Base-by-base conservation (phyloP, 495 filamentous ascomycete genomes). In the Tuber aestivum region DNA sequence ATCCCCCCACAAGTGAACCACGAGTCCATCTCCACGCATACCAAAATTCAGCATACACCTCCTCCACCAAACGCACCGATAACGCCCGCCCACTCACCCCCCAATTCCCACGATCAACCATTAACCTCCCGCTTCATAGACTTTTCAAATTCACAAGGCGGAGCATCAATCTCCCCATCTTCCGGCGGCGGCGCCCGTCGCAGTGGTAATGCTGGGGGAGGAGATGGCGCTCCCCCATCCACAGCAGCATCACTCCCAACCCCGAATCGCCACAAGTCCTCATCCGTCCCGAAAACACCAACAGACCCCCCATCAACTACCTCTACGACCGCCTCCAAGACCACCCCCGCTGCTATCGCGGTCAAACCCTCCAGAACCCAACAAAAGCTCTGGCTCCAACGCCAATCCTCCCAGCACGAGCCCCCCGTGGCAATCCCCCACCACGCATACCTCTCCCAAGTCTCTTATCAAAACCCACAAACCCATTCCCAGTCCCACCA, bases 361-460 rank as follows among this genome's bases (percentile, higher is more conserved):
- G 74, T 74, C 35, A 41, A 78, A 38, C 78, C 81, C 27, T 91
- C 88, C 74, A 86, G 90, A 35, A 92, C 89, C 8, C 91, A 92
- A 82, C 91, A 92, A 79, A 92, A 92, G 75, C 84, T 92, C 20
- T 89, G 91, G 84, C 87, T 92, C 1, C 90, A 92, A 82, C 86
- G 91, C 37, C 90, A 89, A 23, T 90, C 88, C 78, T 91, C 90
- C 8, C 87, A 86, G 76, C 86, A 91, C n/a, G 90, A 92, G 74
- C 86, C 87, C 18, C 80, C 82, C 69, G 82, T 84, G 70, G 77
- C 84, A 69, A 73, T 79, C 20, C 80, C 83, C 7, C 76, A 83
- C 21, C 76, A 84, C 35, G 82, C 83, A 61, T 83, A 84, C 27
- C 27, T 65, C 56, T 65, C 56, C 3, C 56, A 65, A 65, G 32